Evolutionary conservation across 2,329 filamentous ascomycete genomes (phyloP).

Genomic region (Fusarium avenaceum): DNA sequence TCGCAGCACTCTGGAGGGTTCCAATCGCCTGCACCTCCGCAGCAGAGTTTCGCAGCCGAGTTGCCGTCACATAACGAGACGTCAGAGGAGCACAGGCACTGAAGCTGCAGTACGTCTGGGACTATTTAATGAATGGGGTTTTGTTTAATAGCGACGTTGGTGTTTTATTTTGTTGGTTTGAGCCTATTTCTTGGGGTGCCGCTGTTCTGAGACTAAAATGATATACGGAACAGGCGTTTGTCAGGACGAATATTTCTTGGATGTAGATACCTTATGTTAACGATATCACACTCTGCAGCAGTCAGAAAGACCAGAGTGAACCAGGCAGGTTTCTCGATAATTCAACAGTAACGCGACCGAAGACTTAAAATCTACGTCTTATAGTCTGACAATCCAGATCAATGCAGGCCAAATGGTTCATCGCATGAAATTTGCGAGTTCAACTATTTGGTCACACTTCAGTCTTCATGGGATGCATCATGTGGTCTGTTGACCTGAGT

Average conservation of each 20-base stretch:
- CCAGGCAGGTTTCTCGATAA: not conserved
- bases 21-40: slow-evolving; percentile 57
- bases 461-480: not conserved
- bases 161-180: slow-evolving; percentile 6
- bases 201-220: slow-evolving; percentile 23
- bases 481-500: not conserved
- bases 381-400: not conserved
- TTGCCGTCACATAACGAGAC: slow-evolving; percentile 64
- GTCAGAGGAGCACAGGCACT: slow-evolving; percentile 58
- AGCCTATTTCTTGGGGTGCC: not conserved
- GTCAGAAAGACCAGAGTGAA: not conserved
- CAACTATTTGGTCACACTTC: not conserved
- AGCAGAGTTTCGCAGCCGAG: slow-evolving; percentile 59
- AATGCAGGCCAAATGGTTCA: not conserved
- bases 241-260: slow-evolving; percentile 6
- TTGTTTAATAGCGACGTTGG: slow-evolving; percentile 5
- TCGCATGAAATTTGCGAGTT: not conserved
- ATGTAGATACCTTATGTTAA: slow-evolving; percentile 27
- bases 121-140: not conserved
- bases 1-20: slow-evolving; percentile 50
- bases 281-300: not conserved
- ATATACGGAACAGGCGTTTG: slow-evolving; percentile 27
- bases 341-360: not conserved
- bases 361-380: not conserved
- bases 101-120: slow-evolving; percentile 1